Evolutionary conservation across 768 basidiomycete genomes (phyloP), one percentile per base, ranked within the genome.

Genomic region (Mrakia gelida): DNA sequence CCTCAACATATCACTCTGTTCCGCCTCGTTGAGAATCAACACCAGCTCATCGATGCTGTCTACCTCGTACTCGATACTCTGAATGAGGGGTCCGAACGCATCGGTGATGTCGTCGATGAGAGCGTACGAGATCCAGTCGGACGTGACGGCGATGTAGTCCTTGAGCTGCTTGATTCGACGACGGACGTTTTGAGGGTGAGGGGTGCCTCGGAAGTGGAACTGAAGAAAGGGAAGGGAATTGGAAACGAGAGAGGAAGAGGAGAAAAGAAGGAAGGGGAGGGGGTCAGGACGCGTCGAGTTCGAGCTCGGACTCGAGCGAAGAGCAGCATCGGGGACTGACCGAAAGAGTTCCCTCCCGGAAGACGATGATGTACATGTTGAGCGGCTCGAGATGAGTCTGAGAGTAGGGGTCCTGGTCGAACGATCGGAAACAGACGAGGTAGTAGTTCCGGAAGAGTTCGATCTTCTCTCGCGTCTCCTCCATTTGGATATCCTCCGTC

Each of bases 281-380:
- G 41, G 26, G 38, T 41, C 21, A 71, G 43, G 59, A 59, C 59
- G 59, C 28, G 59, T 59, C 26, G 26, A 59, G n/a, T 4, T 41
- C 32, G 6, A n/a, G n/a, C n/a, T n/a, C n/a, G n/a, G 49, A 15
- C 38, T 16, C 9, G 28, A 13, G n/a, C 34, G 43, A 71, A 30
- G 26, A 26, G 26, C 28, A n/a, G 5, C 32, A 34, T 6, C 45
- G 73, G 15, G 73, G 52, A 23, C 41, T 18, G 45, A 97, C 95
- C 13, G 94, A 97, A 71, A 98, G 86, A 2, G 91, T 98, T 26
- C 97, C 97, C 84, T 98, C 97, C 32, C 96, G 89, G 86, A 99
- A 98, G 71, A 99, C 97, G 81, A 98, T 92, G 81, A 99, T 96
- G 85, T 99, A 99, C 96, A 98, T 98, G 86, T 99, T 99, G 80